phyloP scores from a whole-genome alignment of 257 asterid species.

The Voacanga thouarsii region DNA sequence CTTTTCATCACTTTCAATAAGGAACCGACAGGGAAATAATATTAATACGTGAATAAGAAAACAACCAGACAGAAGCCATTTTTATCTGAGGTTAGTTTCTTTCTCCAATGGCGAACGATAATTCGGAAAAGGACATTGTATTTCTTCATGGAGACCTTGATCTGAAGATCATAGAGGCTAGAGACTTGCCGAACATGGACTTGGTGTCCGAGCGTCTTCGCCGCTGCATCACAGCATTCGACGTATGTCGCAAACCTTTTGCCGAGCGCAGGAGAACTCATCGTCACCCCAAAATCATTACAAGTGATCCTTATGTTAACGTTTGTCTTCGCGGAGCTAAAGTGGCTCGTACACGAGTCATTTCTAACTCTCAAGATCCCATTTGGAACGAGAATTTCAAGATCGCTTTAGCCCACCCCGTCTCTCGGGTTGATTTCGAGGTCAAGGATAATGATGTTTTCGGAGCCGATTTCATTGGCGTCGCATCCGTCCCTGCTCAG shows the following conservation, averaged over 20 bases:
- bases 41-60: not conserved
- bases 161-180: conserved; percentile 73
- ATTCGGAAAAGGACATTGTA: conserved; percentile 12
- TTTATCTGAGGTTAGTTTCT: not conserved
- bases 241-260: conserved; percentile 47
- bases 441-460: conserved; percentile 91
- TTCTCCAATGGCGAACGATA: conserved; percentile 41
- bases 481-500: conserved; percentile 56
- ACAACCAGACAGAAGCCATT: not conserved
- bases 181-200: conserved; percentile 89
- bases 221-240: conserved; percentile 56
- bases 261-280: conserved; percentile 20
- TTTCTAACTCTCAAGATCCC: conserved; percentile 76
- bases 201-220: conserved; percentile 64
- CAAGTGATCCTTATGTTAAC: conserved; percentile 93
- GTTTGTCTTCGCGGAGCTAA: conserved; percentile 77
- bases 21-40: not conserved
- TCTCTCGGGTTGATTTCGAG: conserved; percentile 68
- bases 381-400: conserved; percentile 74
- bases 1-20: too few species aligned
- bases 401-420: conserved; percentile 86
- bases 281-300: conserved; percentile 53
- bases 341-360: conserved; percentile 81
- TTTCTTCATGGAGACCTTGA: conserved; percentile 90
- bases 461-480: conserved; percentile 81